These are phyloP conservation scores for Perkinsus chesapeaki DNA, from an alignment of 169 alveolate species.

Conservation along the genomic window DNA sequence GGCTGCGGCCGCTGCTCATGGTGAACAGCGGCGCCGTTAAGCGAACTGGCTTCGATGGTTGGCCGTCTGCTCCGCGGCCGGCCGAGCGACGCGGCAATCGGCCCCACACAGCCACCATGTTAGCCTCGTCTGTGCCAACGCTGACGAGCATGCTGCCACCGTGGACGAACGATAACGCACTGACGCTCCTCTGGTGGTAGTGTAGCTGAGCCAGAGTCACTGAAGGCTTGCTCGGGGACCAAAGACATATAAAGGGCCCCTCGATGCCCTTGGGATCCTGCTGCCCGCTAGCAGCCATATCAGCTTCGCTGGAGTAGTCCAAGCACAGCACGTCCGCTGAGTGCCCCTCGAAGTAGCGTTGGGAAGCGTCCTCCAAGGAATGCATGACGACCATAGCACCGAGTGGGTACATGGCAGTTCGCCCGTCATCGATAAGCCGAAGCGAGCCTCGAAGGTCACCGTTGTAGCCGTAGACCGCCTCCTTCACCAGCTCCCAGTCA, in stretches of 20 bases:
- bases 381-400: not conserved
- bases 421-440: not conserved
- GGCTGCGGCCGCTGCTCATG: not conserved
- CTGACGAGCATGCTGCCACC: not conserved
- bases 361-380: not conserved
- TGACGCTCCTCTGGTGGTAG: not conserved
- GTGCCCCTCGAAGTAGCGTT: not conserved
- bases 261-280: slow-evolving; percentile 1
- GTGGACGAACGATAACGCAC: not conserved
- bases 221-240: not conserved
- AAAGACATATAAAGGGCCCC: not conserved
- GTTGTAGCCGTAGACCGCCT: not conserved
- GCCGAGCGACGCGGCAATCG: not conserved
- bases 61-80: not conserved
- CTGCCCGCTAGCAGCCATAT: not conserved
- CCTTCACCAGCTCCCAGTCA: not conserved
- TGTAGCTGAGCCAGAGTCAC: not conserved
- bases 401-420: not conserved
- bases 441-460: not conserved
- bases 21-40: not conserved
- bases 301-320: not conserved
- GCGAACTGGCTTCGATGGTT: not conserved
- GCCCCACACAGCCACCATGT: not conserved
- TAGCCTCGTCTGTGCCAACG: not conserved
- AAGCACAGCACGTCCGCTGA: not conserved